Conservation (phyloP, 495 filamentous ascomycete genomes). For the Penicillium canariense region DNA sequence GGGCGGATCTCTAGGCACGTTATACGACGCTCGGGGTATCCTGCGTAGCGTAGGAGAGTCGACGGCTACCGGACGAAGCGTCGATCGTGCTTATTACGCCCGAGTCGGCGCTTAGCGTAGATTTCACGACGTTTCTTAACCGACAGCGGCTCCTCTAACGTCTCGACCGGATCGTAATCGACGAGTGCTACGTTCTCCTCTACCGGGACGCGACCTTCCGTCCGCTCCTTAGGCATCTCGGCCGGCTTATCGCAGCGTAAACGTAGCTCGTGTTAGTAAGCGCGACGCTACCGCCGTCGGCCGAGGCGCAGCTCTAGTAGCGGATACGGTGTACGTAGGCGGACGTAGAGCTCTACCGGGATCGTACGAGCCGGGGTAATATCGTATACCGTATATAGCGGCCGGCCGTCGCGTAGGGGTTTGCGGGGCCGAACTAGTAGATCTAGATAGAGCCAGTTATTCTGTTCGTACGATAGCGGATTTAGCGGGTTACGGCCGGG, state of each 20-base stretch:
- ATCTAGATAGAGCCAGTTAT: background rate
- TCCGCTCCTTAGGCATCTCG: conserved; percentile 7
- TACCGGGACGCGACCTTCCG: conserved; percentile 6
- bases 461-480: background rate
- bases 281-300: background rate
- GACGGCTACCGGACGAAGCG: conserved; percentile 6
- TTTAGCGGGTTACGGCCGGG: background rate
- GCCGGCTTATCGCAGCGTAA: background rate
- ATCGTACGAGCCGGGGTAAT: background rate
- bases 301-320: background rate
- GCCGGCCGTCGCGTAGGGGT: background rate
- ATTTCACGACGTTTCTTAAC: conserved; percentile 21
- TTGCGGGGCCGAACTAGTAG: background rate
- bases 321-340: too few relatives aligned
- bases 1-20: background rate
- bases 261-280: background rate
- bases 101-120: conserved; percentile 7
- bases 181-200: conserved; percentile 23
- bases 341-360: background rate
- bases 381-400: background rate
- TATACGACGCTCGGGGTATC: background rate
- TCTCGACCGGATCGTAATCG: conserved; percentile 21
- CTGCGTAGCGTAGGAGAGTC: conserved; percentile 9
- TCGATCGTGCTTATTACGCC: conserved; percentile 20
- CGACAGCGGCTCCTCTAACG: conserved; percentile 3